Base-by-base conservation (phyloP, 169 alveolate genomes). In the Ophryocystis elektroscirrha region DNA sequence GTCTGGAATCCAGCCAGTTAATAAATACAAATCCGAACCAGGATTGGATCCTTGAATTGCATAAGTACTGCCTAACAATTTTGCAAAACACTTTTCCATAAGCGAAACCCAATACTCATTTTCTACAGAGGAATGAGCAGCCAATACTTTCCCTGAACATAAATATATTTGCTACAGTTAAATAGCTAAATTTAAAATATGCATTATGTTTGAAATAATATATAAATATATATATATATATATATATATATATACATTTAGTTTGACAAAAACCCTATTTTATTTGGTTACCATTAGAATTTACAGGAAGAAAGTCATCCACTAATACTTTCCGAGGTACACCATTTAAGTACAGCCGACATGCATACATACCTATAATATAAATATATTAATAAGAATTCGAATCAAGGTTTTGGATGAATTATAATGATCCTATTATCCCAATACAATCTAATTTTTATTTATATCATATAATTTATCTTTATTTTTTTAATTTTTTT, bases 1-100 rank as follows among this genome's bases (percentile, higher is more conserved):
- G 44, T 78, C 95, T 2, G 95, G 95, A 19, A 85, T 75, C 93
- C 93, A 85, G 2, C 89, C 92, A 1, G 93, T 83, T 20, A 83
- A 54, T 48, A 75, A 78, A 63, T 74, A 85, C 37, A 81, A 69
- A 59, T 85, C 95, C 15, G 86, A 73, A 19, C 91, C 84, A 0
- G 93, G 88, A 65, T 85, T 85, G 29, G 88, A 73, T 4, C 91
- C 95, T 47, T 66, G 63, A 59, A 84, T 78, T 47, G 77, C 73
- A 46, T 85, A 85, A 15, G 85, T 72, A 45, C 80, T 75, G 5
- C 86, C 91, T 71, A 74, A 76, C 27, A 83, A 58, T 48, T 83
- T 80, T 23, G 83, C 78, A 57, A 79, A 82, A 9, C 92, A 91
- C 58, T 83, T 85, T 58, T 85, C 95, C 22, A 85, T 51, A n/a